phyloP scores from a whole-genome alignment of 164 flowering plant species.

The Umbilicus rupestris region DNA sequence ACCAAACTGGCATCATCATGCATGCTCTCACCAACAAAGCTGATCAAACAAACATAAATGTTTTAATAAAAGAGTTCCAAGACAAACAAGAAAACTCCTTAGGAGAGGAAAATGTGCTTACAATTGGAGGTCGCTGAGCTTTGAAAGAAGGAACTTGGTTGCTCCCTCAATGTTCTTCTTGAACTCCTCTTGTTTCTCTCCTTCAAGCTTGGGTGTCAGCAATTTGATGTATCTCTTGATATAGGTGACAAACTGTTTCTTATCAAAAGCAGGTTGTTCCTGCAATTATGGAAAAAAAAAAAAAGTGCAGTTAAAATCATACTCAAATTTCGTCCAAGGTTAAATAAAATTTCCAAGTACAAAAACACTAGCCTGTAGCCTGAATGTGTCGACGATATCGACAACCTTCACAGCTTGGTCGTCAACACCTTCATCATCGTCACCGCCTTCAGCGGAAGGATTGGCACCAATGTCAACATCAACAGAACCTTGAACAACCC shows the following conservation, averaged over 20 bases:
- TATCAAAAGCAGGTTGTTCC: slow-evolving; percentile 4
- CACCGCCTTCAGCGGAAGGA: slow-evolving; percentile 3
- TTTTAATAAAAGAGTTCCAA: background rate
- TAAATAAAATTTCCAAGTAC: background rate
- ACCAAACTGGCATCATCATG: slow-evolving; percentile 3
- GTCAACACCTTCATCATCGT: background rate
- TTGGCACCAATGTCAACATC: slow-evolving; percentile 3
- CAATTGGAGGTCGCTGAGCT: background rate
- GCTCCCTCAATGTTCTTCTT: slow-evolving; percentile 5
- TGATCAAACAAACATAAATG: background rate
- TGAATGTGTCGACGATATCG: background rate
- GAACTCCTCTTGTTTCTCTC: background rate
- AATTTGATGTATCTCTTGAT: background rate
- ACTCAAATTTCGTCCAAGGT: background rate
- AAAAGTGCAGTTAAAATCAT: background rate
- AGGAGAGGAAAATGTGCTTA: background rate
- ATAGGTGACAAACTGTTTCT: background rate
- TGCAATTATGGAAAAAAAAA: background rate
- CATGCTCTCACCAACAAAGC: slow-evolving; percentile 6
- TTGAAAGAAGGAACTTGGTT: slow-evolving; percentile 3
- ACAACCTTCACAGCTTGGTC: slow-evolving; percentile 1
- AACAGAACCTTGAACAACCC: slow-evolving; percentile 1
- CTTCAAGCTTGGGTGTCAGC: background rate
- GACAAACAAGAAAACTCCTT: background rate
- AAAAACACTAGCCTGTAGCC: background rate